Percentiles rank a stretch among this genome's conserved stretches.
These are phyloP conservation scores for Kuraishia borneana DNA, from an alignment of 805 yeast species.

Conservation along the genomic window DNA sequence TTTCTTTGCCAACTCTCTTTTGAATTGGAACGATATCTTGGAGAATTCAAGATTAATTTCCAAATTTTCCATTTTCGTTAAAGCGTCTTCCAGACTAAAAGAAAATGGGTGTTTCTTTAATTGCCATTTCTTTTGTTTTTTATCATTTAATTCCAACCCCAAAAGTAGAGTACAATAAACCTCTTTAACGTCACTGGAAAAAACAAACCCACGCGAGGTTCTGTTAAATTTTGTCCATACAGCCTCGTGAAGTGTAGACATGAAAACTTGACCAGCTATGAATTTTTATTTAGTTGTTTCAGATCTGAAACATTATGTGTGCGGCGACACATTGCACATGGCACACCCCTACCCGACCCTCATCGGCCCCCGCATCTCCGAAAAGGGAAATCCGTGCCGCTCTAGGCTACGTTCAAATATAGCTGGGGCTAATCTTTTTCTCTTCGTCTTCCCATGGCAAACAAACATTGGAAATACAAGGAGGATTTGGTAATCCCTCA, in stretches of 20 bases:
- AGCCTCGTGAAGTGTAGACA: slow-evolving; percentile 25
- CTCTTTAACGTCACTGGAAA: slow-evolving; percentile 45
- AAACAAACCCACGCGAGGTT: slow-evolving; percentile 42
- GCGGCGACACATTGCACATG: neutral
- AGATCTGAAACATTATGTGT: neutral
- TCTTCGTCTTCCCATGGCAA: slow-evolving; percentile 3
- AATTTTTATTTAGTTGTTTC: neutral
- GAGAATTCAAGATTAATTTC: slow-evolving; percentile 38
- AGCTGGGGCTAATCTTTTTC: slow-evolving; percentile 1
- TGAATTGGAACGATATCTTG: slow-evolving; percentile 42
- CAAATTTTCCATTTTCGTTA: slow-evolving; percentile 37
- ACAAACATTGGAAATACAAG: slow-evolving; percentile 39
- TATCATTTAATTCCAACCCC: slow-evolving; percentile 23
- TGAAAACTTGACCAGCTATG: neutral
- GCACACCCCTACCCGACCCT: neutral
- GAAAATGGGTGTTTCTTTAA: slow-evolving; percentile 33
- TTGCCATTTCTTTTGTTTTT: slow-evolving; percentile 13
- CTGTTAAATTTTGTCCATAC: slow-evolving; percentile 32
- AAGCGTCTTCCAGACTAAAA: slow-evolving; percentile 42
- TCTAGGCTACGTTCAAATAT: neutral
- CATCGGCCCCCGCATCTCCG: neutral
- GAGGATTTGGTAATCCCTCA: slow-evolving; percentile 35
- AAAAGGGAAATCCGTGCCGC: neutral
- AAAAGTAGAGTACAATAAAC: slow-evolving; percentile 41
- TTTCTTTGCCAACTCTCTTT: slow-evolving; percentile 32